Evolutionary conservation across 495 filamentous ascomycete genomes (phyloP).

Genomic region (Tuber aestivum): DNA sequence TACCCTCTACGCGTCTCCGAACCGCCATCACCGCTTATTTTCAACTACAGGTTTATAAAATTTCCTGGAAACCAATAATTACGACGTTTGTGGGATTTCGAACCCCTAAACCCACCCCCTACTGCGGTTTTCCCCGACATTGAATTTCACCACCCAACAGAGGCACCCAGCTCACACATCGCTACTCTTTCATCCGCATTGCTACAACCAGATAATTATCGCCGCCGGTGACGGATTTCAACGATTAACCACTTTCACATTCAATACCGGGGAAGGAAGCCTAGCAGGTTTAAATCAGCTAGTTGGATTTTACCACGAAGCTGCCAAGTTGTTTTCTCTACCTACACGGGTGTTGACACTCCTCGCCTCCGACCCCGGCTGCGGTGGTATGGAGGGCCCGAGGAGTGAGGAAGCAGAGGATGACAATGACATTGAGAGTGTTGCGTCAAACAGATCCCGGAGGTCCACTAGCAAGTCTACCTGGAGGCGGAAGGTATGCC

Average conservation of each 20-base stretch:
- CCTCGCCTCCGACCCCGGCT: constrained; percentile 41
- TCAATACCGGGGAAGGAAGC: neutral
- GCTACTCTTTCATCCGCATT: neutral
- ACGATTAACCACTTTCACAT: neutral
- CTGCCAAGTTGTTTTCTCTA: constrained; percentile 43
- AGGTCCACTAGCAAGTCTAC: constrained; percentile 30
- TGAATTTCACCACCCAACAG: neutral
- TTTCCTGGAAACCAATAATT: neutral
- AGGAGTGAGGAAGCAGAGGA: constrained; percentile 39
- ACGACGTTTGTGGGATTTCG: neutral
- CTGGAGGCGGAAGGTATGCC: constrained; percentile 38
- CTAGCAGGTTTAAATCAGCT: neutral
- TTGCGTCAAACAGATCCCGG: constrained; percentile 32
- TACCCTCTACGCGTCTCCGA: constrained; percentile 26
- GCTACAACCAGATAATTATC: neutral
- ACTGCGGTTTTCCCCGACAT: neutral
- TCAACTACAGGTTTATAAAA: neutral
- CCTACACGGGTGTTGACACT: constrained; percentile 41
- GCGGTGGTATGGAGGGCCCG: constrained; percentile 40
- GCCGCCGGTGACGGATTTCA: neutral
- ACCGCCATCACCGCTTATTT: constrained; percentile 16
- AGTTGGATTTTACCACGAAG: constrained; percentile 17
- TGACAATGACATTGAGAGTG: constrained; percentile 35
- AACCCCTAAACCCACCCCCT: neutral
- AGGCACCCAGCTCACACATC: neutral